phyloP scores from a whole-genome alignment of 2,329 filamentous ascomycete species.

The Nothopassalora personata region DNA sequence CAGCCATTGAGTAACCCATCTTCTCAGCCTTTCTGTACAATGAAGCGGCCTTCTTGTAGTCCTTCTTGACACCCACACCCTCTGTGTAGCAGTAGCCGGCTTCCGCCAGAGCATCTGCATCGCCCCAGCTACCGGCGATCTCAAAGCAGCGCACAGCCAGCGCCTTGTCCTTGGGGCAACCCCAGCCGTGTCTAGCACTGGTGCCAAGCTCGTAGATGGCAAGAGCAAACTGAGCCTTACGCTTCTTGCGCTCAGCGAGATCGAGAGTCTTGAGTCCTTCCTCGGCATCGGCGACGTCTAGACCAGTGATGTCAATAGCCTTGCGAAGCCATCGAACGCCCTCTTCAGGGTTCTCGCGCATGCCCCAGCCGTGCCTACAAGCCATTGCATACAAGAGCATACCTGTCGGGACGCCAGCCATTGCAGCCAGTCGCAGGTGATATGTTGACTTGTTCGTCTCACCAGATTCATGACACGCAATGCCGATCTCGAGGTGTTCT shows the following conservation, averaged over 20 bases:
- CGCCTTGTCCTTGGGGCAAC: conserved; percentile 84
- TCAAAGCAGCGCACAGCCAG: conserved; percentile 91
- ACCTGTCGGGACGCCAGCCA: conserved; percentile 78
- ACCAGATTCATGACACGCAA: conserved; percentile 82
- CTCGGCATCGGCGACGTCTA: conserved; percentile 64
- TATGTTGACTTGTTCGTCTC: conserved; percentile 92
- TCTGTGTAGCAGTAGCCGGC: conserved; percentile 95
- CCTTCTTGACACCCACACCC: conserved; percentile 90
- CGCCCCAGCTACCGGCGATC: conserved; percentile 92
- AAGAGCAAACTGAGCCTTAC: conserved; percentile 87
- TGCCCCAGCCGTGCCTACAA: conserved; percentile 95
- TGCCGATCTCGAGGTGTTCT: conserved; percentile 84
- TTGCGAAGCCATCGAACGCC: conserved; percentile 89
- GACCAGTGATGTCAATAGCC: conserved; percentile 81
- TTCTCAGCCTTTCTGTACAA: conserved; percentile 87
- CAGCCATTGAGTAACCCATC: conserved; percentile 94
- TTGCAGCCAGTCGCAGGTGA: conserved; percentile 83
- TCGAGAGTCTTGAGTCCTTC: conserved; percentile 17
- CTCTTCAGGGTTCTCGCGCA: conserved; percentile 85
- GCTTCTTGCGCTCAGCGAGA: conserved; percentile 64
- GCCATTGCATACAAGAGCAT: conserved; percentile 96
- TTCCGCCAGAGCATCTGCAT: conserved; percentile 88
- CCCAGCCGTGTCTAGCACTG: conserved; percentile 97
- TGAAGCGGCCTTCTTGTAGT: conserved; percentile 86
- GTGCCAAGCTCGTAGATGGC: conserved; percentile 96